A percentile compares a stretch with the other conserved stretches of the same genome.
Evolutionary conservation across 2,329 filamentous ascomycete species (phyloP).

Genomic region (Aureobasidium sp.): DNA sequence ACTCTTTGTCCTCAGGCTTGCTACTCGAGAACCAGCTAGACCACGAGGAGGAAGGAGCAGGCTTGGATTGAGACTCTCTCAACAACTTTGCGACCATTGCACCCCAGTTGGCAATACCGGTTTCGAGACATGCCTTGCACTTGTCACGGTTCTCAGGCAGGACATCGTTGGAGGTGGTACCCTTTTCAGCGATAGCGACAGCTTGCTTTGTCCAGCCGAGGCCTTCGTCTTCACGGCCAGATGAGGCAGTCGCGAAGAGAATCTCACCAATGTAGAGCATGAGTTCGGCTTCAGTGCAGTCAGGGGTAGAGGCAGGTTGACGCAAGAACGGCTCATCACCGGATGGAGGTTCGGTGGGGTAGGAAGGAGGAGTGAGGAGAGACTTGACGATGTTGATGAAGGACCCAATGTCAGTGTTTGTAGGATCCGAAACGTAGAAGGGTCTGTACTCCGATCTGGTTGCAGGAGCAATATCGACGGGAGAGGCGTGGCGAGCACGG

Average conservation of each 20-base stretch:
- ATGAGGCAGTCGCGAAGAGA: slow-evolving; percentile 60
- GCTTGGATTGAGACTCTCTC: slow-evolving; percentile 34
- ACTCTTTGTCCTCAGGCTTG: slow-evolving; percentile 14
- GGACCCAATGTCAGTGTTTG: slow-evolving; percentile 18
- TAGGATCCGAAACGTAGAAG: not conserved
- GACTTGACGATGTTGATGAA: slow-evolving; percentile 27
- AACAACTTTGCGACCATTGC: slow-evolving; percentile 62
- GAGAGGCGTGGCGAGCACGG: slow-evolving; percentile 58
- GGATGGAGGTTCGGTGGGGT: slow-evolving; percentile 61
- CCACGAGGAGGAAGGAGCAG: slow-evolving; percentile 13
- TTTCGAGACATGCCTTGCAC: slow-evolving; percentile 68
- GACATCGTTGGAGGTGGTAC: not conserved
- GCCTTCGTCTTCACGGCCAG: slow-evolving; percentile 54
- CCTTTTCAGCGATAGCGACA: slow-evolving; percentile 4
- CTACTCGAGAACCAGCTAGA: slow-evolving; percentile 15
- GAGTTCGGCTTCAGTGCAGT: slow-evolving; percentile 77
- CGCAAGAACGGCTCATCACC: slow-evolving; percentile 62
- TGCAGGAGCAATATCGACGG: slow-evolving; percentile 32
- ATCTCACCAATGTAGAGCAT: slow-evolving; percentile 94
- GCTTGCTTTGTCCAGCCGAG: slow-evolving; percentile 63
- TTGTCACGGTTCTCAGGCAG: slow-evolving; percentile 42
- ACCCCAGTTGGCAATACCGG: slow-evolving; percentile 74
- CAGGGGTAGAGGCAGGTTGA: slow-evolving; percentile 45
- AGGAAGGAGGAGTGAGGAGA: slow-evolving; percentile 29
- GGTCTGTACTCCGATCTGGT: slow-evolving; percentile 3